Evolutionary conservation across 371 early-diverging fungal genomes (phyloP), one percentile per base, ranked within the genome.

Genomic region (Mucor lusitanicus): DNA sequence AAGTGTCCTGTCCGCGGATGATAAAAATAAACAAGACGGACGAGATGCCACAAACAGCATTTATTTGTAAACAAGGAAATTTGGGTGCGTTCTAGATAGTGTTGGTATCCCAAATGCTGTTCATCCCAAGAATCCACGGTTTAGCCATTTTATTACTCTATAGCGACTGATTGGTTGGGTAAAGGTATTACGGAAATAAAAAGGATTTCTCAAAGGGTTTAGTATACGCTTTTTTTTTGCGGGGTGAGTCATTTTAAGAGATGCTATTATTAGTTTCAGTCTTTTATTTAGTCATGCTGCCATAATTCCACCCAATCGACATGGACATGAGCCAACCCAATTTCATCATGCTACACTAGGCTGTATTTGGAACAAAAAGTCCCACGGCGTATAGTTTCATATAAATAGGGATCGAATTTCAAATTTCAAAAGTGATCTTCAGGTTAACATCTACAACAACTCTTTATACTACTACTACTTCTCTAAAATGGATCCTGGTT

Each of bases 401-500:
- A 69, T 69, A 69, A 69, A 69, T 55, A 57, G 44, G 19, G 27
- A 7, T 6, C 12, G 15, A 58, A 63, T 50, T 40, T 35, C 12
- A 13, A 48, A 33, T 30, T 33, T 9, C 48, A 30, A 33, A 64
- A 48, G 27, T 23, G 59, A 65, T 59, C 48, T 59, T 59, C 58
- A 65, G 50, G 48, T 56, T 54, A 42, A 39, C 7, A 53, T 21
- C 27, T 56, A n/a, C n/a, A n/a, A n/a, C 32, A 39, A 25, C 23
- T 56, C 23, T 48, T 46, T 25, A 30, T 13, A 28, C 6, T 23
- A 44, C 9, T 39, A 40, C 35, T 60, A 40, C 8, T 65, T 3
- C 39, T 42, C 28, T n/a, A 67, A 68, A 65, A 82, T 82, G 82
- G 82, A 82, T 74, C 82, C 82, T 65, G 82, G 80, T 46, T 59